Percentiles rank a stretch among this genome's conserved stretches.
phyloP scores from a whole-genome alignment of 2,329 filamentous ascomycete genomes.

The Fusarium floridanum region DNA sequence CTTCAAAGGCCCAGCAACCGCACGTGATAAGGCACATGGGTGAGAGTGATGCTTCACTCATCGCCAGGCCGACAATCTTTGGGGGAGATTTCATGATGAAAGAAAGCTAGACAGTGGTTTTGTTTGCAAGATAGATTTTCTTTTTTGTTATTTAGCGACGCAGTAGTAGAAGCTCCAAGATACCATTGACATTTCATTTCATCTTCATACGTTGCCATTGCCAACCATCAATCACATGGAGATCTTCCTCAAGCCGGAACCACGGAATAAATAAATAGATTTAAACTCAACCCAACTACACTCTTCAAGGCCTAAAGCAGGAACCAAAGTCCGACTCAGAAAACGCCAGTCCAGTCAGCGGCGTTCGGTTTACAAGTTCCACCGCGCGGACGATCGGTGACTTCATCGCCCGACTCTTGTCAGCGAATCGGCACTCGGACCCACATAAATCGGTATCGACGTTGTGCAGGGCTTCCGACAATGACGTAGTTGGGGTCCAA shows the following conservation, averaged over 20 bases:
- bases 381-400: constrained; percentile 33
- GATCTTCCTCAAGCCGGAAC: background rate
- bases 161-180: background rate
- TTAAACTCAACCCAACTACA: constrained; percentile 11
- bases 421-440: background rate
- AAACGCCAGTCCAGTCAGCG: background rate
- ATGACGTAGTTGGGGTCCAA: constrained; percentile 34
- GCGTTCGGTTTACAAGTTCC: background rate
- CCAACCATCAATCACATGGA: background rate
- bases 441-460: background rate
- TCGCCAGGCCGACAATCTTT: no score
- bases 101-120: background rate
- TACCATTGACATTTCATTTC: background rate
- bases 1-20: background rate
- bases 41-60: background rate
- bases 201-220: background rate
- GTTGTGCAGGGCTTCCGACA: constrained; percentile 1
- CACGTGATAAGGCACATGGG: background rate
- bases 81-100: background rate
- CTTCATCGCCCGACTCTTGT: constrained; percentile 20
- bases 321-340: background rate
- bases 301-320: background rate
- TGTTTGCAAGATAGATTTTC: constrained; percentile 6
- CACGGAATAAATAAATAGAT: constrained; percentile 1
- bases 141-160: background rate